A percentile compares a stretch with the other conserved stretches of the same genome.
These are phyloP conservation scores for Podospora pseudopauciseta DNA, from an alignment of 495 filamentous ascomycete species.

Conservation along the genomic window DNA sequence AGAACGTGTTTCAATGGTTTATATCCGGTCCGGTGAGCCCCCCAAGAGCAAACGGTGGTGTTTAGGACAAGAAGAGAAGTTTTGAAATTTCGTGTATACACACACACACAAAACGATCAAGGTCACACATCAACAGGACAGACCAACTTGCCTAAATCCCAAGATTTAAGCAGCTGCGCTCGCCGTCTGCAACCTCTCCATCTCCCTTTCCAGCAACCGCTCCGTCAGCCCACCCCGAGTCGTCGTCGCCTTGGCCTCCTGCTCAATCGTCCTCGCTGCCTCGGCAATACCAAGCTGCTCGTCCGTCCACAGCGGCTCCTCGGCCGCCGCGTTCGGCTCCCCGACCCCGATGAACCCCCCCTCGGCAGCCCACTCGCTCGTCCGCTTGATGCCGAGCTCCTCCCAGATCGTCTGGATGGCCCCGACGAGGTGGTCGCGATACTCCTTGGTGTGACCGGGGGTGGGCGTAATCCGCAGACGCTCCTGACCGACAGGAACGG, in stretches of 20 bases:
- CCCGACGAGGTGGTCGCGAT: slow-evolving; percentile 77
- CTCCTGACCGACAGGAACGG: slow-evolving; percentile 93
- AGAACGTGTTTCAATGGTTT: slow-evolving; percentile 3
- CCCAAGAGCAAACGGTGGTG: background rate
- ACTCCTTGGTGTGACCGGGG: slow-evolving; percentile 79
- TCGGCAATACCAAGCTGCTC: slow-evolving; percentile 71
- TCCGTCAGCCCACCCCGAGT: slow-evolving; percentile 22
- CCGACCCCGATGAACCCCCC: slow-evolving; percentile 95
- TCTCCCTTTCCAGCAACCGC: slow-evolving; percentile 26
- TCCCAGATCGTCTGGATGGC: slow-evolving; percentile 85
- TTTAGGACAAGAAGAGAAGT: background rate
- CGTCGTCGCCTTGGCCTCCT: slow-evolving; percentile 21
- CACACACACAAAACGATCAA: background rate
- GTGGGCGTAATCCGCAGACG: slow-evolving; percentile 93
- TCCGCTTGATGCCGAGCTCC: slow-evolving; percentile 83
- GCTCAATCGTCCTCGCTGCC: slow-evolving; percentile 34
- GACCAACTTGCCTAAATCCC: background rate
- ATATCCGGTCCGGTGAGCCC: background rate
- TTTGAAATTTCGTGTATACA: background rate
- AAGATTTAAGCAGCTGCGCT: slow-evolving; percentile 23
- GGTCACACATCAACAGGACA: background rate
- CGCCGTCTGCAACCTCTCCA: slow-evolving; percentile 18
- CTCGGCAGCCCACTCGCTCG: slow-evolving; percentile 82
- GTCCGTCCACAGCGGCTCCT: slow-evolving; percentile 76
- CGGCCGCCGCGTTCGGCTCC: slow-evolving; percentile 53